Percentiles rank a stretch among this genome's conserved stretches.
These are phyloP conservation scores for Streptanthus diversifolius DNA, from an alignment of 345 rosid species.

Conservation along the genomic window DNA sequence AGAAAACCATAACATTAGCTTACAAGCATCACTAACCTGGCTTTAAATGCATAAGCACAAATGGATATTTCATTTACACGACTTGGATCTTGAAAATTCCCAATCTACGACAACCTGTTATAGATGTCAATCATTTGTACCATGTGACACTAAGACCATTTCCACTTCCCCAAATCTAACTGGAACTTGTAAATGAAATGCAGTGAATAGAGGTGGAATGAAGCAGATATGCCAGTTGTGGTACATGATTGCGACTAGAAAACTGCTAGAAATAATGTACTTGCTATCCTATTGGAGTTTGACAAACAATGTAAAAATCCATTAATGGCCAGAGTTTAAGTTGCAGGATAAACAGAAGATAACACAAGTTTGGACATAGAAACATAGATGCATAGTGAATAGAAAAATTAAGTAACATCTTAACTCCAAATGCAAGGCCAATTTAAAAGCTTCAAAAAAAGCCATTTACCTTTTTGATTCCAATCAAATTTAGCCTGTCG, in stretches of 20 bases:
- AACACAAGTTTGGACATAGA: not conserved
- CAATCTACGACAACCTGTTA: not conserved
- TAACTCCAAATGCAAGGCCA: not conserved
- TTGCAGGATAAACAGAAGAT: not conserved
- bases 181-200: not conserved
- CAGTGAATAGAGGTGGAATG: not conserved
- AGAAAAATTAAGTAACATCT: not conserved
- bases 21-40: not conserved
- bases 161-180: not conserved
- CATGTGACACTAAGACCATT: not conserved
- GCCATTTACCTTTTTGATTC: slow-evolving; percentile 72
- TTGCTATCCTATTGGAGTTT: not conserved
- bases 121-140: not conserved
- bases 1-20: slow-evolving; percentile 21
- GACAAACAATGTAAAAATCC: not conserved
- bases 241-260: not conserved
- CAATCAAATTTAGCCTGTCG: slow-evolving; percentile 87
- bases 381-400: not conserved
- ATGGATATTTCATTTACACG: not conserved
- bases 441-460: not conserved
- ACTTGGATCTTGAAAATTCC: not conserved
- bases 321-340: not conserved
- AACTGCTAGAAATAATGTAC: not conserved
- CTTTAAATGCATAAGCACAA: not conserved
- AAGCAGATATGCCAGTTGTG: not conserved